phyloP scores from a whole-genome alignment of 257 asterid genomes.

The Plantago elongata region DNA sequence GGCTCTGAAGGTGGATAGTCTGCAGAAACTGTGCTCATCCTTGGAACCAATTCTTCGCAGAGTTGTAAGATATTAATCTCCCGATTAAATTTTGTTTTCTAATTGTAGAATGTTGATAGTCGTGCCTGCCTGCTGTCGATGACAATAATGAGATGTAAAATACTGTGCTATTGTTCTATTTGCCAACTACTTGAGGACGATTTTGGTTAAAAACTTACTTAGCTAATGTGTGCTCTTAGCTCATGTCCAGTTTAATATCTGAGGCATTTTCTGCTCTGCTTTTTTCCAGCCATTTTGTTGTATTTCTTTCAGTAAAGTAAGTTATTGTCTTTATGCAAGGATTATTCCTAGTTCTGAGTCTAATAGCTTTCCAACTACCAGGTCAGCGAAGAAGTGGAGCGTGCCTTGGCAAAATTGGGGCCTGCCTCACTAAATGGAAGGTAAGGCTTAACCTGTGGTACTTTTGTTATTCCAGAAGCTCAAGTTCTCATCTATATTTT shows the following conservation, averaged over 20 bases:
- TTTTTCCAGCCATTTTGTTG: too few species aligned
- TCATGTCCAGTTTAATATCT: too few species aligned
- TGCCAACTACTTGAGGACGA: too few species aligned
- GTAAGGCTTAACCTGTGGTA: slow-evolving; percentile 27
- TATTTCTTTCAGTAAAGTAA: neutral
- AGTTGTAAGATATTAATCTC: slow-evolving; percentile 65
- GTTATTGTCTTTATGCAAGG: slow-evolving; percentile 7
- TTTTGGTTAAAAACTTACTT: too few species aligned
- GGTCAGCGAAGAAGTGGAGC: slow-evolving; percentile 99
- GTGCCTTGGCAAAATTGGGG: slow-evolving; percentile 87
- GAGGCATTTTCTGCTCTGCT: too few species aligned
- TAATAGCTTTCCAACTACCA: slow-evolving; percentile 32
- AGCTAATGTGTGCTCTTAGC: too few species aligned
- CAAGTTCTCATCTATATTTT: too few species aligned
- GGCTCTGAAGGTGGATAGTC: slow-evolving; percentile 90
- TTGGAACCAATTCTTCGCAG: slow-evolving; percentile 93
- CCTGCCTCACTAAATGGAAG: slow-evolving; percentile 73
- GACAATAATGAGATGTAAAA: neutral
- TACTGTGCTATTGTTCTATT: too few species aligned
- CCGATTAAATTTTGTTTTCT: slow-evolving; percentile 7
- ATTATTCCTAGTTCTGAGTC: slow-evolving; percentile 7
- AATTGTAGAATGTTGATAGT: slow-evolving; percentile 7
- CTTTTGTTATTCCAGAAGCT: too few species aligned
- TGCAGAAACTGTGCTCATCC: slow-evolving; percentile 93
- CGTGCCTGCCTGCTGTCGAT: neutral